phyloP scores from a whole-genome alignment of 495 filamentous ascomycete genomes.

The Astrothelium subdiscretum region DNA sequence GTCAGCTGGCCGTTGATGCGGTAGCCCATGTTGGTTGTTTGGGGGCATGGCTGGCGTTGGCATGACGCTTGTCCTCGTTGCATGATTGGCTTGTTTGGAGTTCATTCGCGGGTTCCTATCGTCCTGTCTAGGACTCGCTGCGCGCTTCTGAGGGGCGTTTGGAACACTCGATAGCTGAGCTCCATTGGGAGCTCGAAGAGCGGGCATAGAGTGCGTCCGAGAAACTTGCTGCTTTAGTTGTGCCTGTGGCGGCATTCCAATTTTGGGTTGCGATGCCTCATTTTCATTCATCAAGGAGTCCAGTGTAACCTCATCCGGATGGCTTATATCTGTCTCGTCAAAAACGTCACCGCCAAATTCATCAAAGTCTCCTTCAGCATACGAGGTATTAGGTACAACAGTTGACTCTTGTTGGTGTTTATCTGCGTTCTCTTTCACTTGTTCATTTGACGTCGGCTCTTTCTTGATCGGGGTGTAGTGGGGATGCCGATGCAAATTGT shows the following conservation, averaged over 20 bases:
- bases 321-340: slow-evolving; percentile 26
- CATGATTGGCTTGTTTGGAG: neutral
- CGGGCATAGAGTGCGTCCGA: slow-evolving; percentile 23
- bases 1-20: neutral
- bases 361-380: slow-evolving; percentile 28
- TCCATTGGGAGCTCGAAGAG: slow-evolving; percentile 15
- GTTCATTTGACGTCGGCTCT: slow-evolving; percentile 32
- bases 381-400: slow-evolving; percentile 11
- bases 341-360: slow-evolving; percentile 55
- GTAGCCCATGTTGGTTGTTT: neutral
- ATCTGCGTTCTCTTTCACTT: slow-evolving; percentile 17
- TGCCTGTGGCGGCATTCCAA: neutral
- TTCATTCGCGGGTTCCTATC: too few species aligned
- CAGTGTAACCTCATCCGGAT: slow-evolving; percentile 14
- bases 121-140: neutral
- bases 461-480: slow-evolving; percentile 57
- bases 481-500: slow-evolving; percentile 68
- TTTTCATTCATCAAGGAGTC: slow-evolving; percentile 10
- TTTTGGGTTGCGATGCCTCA: slow-evolving; percentile 5
- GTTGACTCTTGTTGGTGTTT: slow-evolving; percentile 13
- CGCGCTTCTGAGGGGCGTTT: slow-evolving; percentile 15
- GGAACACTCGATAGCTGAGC: neutral
- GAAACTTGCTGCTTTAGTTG: slow-evolving; percentile 12
- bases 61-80: neutral
- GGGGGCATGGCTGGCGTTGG: neutral